Evolutionary conservation across 192 early-diverging fungal species (phyloP).

Genomic region (Linnemannia schmuckeri): DNA sequence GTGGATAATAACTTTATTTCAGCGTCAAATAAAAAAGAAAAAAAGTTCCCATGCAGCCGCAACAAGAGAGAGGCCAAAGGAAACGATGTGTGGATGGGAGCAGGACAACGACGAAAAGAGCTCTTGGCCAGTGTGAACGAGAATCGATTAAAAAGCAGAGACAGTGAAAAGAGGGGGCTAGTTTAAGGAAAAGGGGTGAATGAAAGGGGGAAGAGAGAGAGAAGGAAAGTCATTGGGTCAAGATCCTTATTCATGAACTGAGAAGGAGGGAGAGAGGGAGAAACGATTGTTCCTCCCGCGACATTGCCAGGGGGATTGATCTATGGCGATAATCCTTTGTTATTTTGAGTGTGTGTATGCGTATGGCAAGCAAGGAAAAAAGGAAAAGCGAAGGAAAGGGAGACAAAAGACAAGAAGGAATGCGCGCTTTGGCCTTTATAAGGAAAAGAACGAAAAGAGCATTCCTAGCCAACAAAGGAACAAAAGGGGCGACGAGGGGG

Average conservation of each 20-base stretch:
- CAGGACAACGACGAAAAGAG: not conserved
- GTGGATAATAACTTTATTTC: not conserved
- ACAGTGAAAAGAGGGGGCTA: not conserved
- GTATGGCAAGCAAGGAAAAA: not conserved
- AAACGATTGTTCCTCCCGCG: not conserved
- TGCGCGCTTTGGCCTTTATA: no score
- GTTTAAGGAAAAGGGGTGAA: no score
- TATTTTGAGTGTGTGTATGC: not conserved
- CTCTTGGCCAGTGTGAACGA: not conserved
- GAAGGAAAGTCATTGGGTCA: not conserved
- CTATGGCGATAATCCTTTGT: not conserved
- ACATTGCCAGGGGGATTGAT: constrained; percentile 1
- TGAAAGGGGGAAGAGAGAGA: not conserved
- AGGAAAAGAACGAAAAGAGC: no score
- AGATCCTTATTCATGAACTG: not conserved
- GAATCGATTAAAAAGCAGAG: not conserved
- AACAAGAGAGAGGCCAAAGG: not conserved
- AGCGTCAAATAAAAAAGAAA: constrained; percentile 6
- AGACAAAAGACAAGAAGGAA: not conserved
- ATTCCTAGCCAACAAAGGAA: not conserved
- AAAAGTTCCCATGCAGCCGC: not conserved
- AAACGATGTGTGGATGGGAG: not conserved
- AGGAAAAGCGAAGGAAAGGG: not conserved
- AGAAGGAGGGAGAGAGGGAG: not conserved
- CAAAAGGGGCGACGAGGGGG: not conserved